Conservation (phyloP, 345 rosid species). For the Viola odorata region DNA sequence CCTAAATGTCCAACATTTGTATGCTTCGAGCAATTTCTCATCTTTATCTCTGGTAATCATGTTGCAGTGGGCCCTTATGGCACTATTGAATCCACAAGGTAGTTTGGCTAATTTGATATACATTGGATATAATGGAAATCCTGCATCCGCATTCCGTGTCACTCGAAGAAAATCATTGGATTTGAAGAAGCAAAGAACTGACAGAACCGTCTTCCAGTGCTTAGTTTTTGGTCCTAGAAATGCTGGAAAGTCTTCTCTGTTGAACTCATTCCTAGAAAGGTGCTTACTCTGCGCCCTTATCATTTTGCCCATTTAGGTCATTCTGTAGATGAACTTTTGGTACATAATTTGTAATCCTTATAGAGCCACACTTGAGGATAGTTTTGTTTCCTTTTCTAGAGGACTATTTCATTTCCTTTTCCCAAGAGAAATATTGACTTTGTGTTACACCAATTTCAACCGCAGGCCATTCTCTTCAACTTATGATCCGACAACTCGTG, state of each 20-base stretch:
- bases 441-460: conserved; percentile 8
- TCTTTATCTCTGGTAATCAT: conserved; percentile 19
- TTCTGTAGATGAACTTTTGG: conserved; percentile 4
- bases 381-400: not conserved
- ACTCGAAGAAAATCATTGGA: conserved; percentile 61
- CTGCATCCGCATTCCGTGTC: conserved; percentile 52
- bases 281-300: conserved; percentile 10
- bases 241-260: conserved; percentile 68
- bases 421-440: conserved; percentile 3
- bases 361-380: not conserved
- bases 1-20: conserved; percentile 10
- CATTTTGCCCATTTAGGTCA: not conserved
- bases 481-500: conserved; percentile 38
- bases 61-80: conserved; percentile 79
- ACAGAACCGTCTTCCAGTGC: conserved; percentile 65
- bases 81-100: conserved; percentile 48
- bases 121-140: conserved; percentile 61
- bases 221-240: conserved; percentile 64
- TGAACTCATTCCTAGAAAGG: conserved; percentile 72
- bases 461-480: conserved; percentile 56
- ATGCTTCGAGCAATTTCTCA: conserved; percentile 14
- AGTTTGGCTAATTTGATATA: conserved; percentile 69
- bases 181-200: conserved; percentile 67
- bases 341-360: conserved; percentile 5
- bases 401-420: not conserved